Percentiles rank a stretch among this genome's conserved stretches.
These are phyloP conservation scores for Lathyrus aphaca DNA, from an alignment of 306 rosid genomes.

Conservation along the genomic window DNA sequence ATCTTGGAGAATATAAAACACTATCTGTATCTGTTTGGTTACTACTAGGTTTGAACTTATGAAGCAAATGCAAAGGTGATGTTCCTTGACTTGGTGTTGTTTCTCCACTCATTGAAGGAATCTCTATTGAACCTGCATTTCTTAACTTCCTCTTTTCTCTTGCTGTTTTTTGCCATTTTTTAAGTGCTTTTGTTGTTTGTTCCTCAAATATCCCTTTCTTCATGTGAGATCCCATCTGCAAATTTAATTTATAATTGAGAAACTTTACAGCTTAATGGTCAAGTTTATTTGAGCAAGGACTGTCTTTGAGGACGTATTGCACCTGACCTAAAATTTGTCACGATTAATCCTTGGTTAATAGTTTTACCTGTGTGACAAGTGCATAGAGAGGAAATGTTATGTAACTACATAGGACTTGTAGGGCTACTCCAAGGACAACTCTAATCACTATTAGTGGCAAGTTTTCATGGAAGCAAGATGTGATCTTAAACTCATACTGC, in stretches of 20 bases:
- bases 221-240: constrained; percentile 81
- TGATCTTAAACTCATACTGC: constrained; percentile 60
- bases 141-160: constrained; percentile 50
- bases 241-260: background rate
- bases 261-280: background rate
- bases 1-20: constrained; percentile 51
- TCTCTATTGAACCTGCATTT: constrained; percentile 33
- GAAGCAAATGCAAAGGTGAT: constrained; percentile 63
- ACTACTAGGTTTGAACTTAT: constrained; percentile 45
- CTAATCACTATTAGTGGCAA: constrained; percentile 50
- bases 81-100: constrained; percentile 66
- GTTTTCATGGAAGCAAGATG: constrained; percentile 66
- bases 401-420: constrained; percentile 68
- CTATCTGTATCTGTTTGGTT: constrained; percentile 47
- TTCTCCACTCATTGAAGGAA: constrained; percentile 56
- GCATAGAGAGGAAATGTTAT: constrained; percentile 70
- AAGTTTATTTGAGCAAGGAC: background rate
- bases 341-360: background rate
- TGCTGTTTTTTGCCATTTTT: constrained; percentile 66
- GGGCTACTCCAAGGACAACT: constrained; percentile 55
- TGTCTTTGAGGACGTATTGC: too few species aligned
- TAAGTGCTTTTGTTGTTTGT: constrained; percentile 69
- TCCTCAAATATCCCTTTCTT: constrained; percentile 70
- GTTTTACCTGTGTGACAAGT: constrained; percentile 61
- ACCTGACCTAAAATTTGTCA: too few species aligned